Evolutionary conservation across 2,329 filamentous ascomycete species (phyloP).

Genomic region (Exserohilum turcica): DNA sequence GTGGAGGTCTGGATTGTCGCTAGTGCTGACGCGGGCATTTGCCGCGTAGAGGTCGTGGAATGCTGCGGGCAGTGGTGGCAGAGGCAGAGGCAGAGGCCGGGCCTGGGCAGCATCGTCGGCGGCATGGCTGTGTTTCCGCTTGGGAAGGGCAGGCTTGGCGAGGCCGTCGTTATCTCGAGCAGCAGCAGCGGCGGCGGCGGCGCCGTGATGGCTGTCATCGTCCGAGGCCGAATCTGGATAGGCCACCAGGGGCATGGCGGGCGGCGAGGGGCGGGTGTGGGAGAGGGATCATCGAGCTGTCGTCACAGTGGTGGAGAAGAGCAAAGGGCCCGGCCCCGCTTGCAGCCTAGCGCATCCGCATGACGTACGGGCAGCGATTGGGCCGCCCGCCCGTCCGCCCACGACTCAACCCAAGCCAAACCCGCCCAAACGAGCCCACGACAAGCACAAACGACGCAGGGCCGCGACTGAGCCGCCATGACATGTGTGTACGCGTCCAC

Average conservation of each 20-base stretch:
- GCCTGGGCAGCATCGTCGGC: slow-evolving; percentile 19
- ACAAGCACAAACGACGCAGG: slow-evolving; percentile 21
- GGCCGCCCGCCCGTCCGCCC: slow-evolving; percentile 8
- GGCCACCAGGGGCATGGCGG: slow-evolving; percentile 40
- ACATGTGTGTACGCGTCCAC: slow-evolving; percentile 35
- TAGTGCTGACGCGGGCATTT: slow-evolving; percentile 74
- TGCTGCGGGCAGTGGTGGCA: slow-evolving; percentile 76
- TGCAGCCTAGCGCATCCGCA: slow-evolving; percentile 28
- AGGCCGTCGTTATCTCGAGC: not conserved
- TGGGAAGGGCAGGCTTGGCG: slow-evolving; percentile 23
- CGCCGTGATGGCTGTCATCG: slow-evolving; percentile 43
- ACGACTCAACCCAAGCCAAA: slow-evolving; percentile 13
- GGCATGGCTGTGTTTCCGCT: slow-evolving; percentile 40
- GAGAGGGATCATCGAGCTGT: slow-evolving; percentile 20
- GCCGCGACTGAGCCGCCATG: slow-evolving; percentile 27
- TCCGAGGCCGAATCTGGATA: slow-evolving; percentile 63
- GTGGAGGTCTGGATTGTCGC: slow-evolving; percentile 83
- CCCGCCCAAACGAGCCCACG: not conserved
- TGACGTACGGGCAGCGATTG: slow-evolving; percentile 34
- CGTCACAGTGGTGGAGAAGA: slow-evolving; percentile 21
- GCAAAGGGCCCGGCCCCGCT: slow-evolving; percentile 23
- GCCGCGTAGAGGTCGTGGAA: slow-evolving; percentile 93
- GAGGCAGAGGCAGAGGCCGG: too few relatives aligned
- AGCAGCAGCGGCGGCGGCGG: too few relatives aligned
- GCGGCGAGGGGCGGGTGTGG: slow-evolving; percentile 19